phyloP scores from a whole-genome alignment of 2,329 filamentous ascomycete species.

The Colletotrichum euphorbiae region DNA sequence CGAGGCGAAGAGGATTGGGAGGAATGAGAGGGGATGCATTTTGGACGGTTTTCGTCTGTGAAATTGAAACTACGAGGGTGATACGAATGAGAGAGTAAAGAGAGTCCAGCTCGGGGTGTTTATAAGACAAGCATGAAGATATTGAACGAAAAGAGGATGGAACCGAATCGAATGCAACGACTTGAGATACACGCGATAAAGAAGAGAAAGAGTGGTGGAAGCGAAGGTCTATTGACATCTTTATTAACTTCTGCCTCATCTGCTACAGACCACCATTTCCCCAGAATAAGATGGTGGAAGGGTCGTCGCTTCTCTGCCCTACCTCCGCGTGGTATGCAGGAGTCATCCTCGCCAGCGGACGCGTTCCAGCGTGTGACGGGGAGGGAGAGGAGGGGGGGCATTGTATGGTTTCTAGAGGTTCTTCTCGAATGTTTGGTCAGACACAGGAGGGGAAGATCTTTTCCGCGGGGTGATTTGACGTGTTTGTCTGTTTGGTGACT shows the following conservation, averaged over 20 bases:
- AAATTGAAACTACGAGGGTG: no score
- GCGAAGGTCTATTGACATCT: not conserved
- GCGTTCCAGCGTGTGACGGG: constrained; percentile 1
- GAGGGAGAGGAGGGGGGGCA: not conserved
- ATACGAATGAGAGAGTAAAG: no score
- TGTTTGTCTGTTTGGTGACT: constrained; percentile 25
- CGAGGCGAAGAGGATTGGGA: constrained; percentile 32
- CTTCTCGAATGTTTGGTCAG: not conserved
- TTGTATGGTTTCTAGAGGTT: not conserved
- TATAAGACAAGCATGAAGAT: not conserved
- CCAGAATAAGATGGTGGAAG: no score
- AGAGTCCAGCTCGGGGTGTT: constrained; percentile 10
- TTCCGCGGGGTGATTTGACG: not conserved
- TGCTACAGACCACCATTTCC: not conserved
- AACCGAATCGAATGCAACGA: constrained; percentile 1
- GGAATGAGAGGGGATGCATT: constrained; percentile 17
- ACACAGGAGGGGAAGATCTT: no score
- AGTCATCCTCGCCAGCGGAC: not conserved
- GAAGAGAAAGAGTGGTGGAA: not conserved
- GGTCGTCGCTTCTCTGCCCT: not conserved
- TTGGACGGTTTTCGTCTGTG: not conserved
- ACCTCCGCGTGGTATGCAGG: not conserved
- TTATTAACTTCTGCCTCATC: no score
- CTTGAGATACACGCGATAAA: not conserved
- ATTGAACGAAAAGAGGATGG: not conserved